phyloP scores from a whole-genome alignment of 345 rosid species.

The Acer campestre region DNA sequence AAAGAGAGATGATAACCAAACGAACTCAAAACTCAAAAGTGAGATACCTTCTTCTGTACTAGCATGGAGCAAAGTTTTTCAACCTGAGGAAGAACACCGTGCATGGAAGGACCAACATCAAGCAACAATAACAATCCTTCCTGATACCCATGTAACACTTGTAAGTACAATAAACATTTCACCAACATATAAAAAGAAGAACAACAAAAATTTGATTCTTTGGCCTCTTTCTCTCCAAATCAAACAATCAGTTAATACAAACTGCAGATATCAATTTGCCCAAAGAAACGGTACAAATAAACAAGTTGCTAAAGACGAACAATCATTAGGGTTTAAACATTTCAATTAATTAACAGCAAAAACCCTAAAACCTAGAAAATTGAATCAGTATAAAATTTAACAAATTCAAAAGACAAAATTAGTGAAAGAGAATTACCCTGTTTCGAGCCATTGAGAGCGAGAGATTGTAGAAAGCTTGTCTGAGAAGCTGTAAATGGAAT shows the following conservation, averaged over 20 bases:
- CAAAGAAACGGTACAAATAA: not conserved
- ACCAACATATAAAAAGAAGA: not conserved
- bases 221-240: not conserved
- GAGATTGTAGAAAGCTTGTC: conserved; percentile 26
- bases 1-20: not conserved
- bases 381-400: not conserved
- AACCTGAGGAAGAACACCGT: conserved; percentile 58
- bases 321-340: not conserved
- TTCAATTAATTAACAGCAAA: conserved; percentile 2
- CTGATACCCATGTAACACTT: conserved; percentile 39
- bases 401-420: not conserved
- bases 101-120: conserved; percentile 91
- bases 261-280: not conserved
- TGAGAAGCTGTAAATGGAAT: conserved; percentile 25
- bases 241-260: not conserved
- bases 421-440: conserved; percentile 40
- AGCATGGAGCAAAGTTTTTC: conserved; percentile 71
- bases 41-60: conserved; percentile 70
- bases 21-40: not conserved
- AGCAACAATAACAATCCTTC: conserved; percentile 73
- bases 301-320: not conserved
- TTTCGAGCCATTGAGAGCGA: conserved; percentile 65
- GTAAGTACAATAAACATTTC: not conserved
- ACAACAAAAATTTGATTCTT: not conserved
- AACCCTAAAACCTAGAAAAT: conserved; percentile 10